Evolutionary conservation across 78 protist species (phyloP).

Genomic region (Tieghemostelium lacteum): DNA sequence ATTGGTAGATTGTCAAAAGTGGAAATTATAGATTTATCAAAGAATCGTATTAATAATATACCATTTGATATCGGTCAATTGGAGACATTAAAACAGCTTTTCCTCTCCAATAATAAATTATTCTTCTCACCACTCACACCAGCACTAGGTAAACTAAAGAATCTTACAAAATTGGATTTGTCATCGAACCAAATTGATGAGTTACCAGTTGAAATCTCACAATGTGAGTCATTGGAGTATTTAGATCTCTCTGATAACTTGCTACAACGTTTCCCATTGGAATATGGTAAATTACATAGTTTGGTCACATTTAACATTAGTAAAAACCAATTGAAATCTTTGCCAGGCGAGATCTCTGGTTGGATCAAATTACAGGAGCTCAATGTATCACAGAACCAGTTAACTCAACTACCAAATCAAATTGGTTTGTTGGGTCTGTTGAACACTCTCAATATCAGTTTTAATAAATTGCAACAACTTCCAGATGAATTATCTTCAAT

Average conservation of each 20-base stretch:
- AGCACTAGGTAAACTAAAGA: slow-evolving; percentile 51
- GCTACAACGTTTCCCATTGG: slow-evolving; percentile 81
- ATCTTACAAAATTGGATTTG: slow-evolving; percentile 71
- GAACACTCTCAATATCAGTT: slow-evolving; percentile 45
- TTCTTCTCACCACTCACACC: slow-evolving; percentile 84
- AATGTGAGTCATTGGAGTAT: slow-evolving; percentile 44
- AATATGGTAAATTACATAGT: slow-evolving; percentile 64
- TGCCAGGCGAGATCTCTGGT: slow-evolving; percentile 77
- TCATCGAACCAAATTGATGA: slow-evolving; percentile 83
- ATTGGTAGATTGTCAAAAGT: slow-evolving; percentile 75
- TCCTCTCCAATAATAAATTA: slow-evolving; percentile 69
- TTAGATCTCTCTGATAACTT: slow-evolving; percentile 79
- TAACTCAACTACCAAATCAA: slow-evolving; percentile 76
- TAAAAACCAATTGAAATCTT: slow-evolving; percentile 61
- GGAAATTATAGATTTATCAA: slow-evolving; percentile 67
- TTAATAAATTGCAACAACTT: slow-evolving; percentile 72
- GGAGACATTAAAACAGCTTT: slow-evolving; percentile 48
- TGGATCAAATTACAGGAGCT: slow-evolving; percentile 63
- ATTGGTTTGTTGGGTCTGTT: slow-evolving; percentile 68
- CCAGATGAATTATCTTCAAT: slow-evolving; percentile 76
- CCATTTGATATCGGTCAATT: slow-evolving; percentile 82
- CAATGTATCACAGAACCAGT: slow-evolving; percentile 69
- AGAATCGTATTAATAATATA: slow-evolving; percentile 79
- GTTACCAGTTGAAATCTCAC: slow-evolving; percentile 67
- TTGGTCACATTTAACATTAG: slow-evolving; percentile 46